Evolutionary conservation across 2,329 filamentous ascomycete genomes (phyloP), one percentile per base, ranked within the genome.

Genomic region (Sarocladium strictum): DNA sequence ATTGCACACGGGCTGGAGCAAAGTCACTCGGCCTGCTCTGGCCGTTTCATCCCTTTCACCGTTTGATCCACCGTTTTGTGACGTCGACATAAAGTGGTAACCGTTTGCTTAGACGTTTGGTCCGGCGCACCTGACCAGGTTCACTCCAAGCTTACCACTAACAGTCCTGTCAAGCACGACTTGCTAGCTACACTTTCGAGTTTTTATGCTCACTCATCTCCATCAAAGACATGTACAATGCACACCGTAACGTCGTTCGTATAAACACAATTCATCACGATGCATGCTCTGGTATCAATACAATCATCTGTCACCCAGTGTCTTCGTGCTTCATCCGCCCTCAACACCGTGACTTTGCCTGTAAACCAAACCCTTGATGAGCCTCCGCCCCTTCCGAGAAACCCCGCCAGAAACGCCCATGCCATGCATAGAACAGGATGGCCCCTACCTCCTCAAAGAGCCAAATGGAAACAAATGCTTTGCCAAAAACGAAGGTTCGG

Each of bases 391-490:
- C 24, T n/a, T 47, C 14, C n/a, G 29, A 45, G 21, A 51, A 21
- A 47, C 40, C 32, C 52, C 55, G 27, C 47, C 47, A 49, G 32
- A 59, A n/a, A 59, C 56, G 58, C 58, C 57, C 19, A 56, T 59
- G 56, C 57, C 41, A 57, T 57, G 56, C 56, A 59, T 53, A 54
- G 12, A 33, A 55, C 38, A 56, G 54, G 29, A 40, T 49, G 50
- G 33, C n/a, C 19, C 21, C 23, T 19, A 9, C 17, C 23, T 27
- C 7, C 43, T 15, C 24, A 10, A n/a, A 3, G 23, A 17, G 27
- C 15, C 43, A 12, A 7, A 32, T 32, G 29, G 12, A 32, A 32
- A 6, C 7, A 32, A 12, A 32, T 32, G 29, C 29, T 32, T 32
- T 12, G 29, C 29, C 29, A 12, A 32, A 12, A 7, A 12, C 6